These are phyloP conservation scores for Protomyces pachydermus DNA, from an alignment of 1,139 yeast genomes.

Conservation along the genomic window DNA sequence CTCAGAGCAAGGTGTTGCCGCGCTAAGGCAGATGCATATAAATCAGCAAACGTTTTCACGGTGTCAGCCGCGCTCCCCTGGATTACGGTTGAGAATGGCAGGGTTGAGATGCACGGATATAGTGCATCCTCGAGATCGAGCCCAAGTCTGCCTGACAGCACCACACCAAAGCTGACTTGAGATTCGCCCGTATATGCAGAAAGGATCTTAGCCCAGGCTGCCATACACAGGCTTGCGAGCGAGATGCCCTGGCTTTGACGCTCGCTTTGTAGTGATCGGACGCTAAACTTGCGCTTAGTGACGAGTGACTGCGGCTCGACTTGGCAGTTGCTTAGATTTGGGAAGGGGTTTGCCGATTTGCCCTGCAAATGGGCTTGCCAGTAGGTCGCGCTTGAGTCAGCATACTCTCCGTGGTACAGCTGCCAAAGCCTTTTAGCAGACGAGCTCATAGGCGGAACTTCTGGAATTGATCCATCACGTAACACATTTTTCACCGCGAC, in stretches of 20 bases:
- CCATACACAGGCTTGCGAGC: slow-evolving; percentile 27
- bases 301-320: neutral
- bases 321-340: slow-evolving; percentile 1
- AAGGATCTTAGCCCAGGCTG: slow-evolving; percentile 33
- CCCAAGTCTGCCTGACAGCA: slow-evolving; percentile 32
- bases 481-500: neutral
- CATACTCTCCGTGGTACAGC: neutral
- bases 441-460: neutral
- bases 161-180: slow-evolving; percentile 31
- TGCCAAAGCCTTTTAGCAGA: slow-evolving; percentile 1
- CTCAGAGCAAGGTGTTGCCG: slow-evolving; percentile 31
- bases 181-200: slow-evolving; percentile 32
- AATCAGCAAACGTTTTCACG: slow-evolving; percentile 11
- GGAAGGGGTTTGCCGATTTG: neutral
- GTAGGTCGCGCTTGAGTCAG: neutral
- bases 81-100: slow-evolving; percentile 30
- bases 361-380: slow-evolving; percentile 2
- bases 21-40: slow-evolving; percentile 5
- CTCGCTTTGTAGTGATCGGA: neutral
- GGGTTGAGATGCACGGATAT: slow-evolving; percentile 33
- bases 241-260: slow-evolving; percentile 21
- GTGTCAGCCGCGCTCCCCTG: slow-evolving; percentile 27
- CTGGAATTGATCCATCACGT: neutral
- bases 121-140: slow-evolving; percentile 20
- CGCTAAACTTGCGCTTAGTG: neutral